phyloP scores from a whole-genome alignment of 2,329 filamentous ascomycete genomes.

The Aspergillus fischeri region DNA sequence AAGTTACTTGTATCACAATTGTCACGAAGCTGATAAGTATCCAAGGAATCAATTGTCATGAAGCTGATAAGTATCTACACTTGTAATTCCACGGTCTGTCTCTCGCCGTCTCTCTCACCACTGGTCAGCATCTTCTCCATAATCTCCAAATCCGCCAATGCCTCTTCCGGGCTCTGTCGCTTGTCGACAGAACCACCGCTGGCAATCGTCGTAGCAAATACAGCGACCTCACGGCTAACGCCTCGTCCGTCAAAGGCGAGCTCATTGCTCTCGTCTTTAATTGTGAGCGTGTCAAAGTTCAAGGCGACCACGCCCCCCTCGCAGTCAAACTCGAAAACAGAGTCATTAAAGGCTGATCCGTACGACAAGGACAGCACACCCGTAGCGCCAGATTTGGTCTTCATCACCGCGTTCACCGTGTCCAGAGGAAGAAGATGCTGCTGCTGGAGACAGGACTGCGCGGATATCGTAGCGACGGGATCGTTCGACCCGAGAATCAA shows the following conservation, averaged over 20 bases:
- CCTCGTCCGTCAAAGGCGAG: constrained; percentile 48
- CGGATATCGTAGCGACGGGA: constrained; percentile 42
- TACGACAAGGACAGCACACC: constrained; percentile 51
- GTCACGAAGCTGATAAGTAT: too few relatives aligned
- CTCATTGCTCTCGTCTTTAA: constrained; percentile 37
- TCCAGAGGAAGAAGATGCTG: constrained; percentile 53
- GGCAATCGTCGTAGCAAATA: constrained; percentile 49
- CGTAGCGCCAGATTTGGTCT: constrained; percentile 45
- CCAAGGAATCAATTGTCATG: too few relatives aligned
- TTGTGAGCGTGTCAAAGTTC: constrained; percentile 31
- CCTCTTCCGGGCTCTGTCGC: constrained; percentile 48
- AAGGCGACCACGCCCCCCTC: constrained; percentile 50
- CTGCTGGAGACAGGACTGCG: constrained; percentile 48
- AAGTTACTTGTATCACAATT: too few relatives aligned
- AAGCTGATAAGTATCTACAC: not conserved
- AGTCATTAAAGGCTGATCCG: constrained; percentile 49
- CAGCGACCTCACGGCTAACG: constrained; percentile 50
- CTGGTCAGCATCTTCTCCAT: constrained; percentile 35
- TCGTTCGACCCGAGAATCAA: constrained; percentile 45
- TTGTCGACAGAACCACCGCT: constrained; percentile 38
- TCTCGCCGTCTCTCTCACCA: constrained; percentile 28
- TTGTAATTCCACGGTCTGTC: constrained; percentile 22
- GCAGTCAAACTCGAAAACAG: constrained; percentile 48
- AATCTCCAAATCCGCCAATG: constrained; percentile 50
- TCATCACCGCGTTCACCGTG: constrained; percentile 51